Conservation (phyloP, 2,329 filamentous ascomycete species). For the Claviceps maximensis region DNA sequence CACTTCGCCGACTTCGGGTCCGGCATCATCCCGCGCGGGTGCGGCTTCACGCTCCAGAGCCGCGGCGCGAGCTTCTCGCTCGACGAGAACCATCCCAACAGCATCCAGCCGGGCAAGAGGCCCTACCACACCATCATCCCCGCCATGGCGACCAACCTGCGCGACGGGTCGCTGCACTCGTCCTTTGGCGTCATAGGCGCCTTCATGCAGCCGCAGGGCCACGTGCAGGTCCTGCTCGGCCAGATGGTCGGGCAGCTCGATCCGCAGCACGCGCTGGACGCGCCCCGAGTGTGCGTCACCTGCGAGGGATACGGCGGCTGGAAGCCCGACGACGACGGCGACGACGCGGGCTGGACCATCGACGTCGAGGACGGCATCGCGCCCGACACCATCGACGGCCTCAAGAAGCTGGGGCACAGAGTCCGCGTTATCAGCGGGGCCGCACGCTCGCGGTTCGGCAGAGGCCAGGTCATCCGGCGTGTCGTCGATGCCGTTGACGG, state of each 20-base stretch:
- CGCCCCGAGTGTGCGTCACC: slow-evolving; percentile 80
- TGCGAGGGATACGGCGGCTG: slow-evolving; percentile 38
- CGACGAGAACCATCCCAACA: slow-evolving; percentile 59
- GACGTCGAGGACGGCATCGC: slow-evolving; percentile 75
- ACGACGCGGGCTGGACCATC: slow-evolving; percentile 50
- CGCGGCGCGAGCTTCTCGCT: slow-evolving; percentile 80
- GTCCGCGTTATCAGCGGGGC: slow-evolving; percentile 55
- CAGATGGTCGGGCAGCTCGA: slow-evolving; percentile 71
- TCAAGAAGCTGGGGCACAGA: slow-evolving; percentile 59
- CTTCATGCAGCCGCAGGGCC: slow-evolving; percentile 96
- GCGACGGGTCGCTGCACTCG: slow-evolving; percentile 62
- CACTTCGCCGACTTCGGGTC: slow-evolving; percentile 88
- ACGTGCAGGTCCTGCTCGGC: slow-evolving; percentile 84
- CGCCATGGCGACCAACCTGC: slow-evolving; percentile 67
- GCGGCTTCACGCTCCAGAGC: slow-evolving; percentile 91
- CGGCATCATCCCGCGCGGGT: slow-evolving; percentile 68
- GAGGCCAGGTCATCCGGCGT: slow-evolving; percentile 74
- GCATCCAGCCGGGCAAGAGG: slow-evolving; percentile 65
- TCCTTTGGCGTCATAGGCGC: slow-evolving; percentile 97
- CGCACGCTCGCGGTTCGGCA: slow-evolving; percentile 59
- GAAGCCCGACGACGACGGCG: slow-evolving; percentile 45
- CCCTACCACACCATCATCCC: slow-evolving; percentile 99
- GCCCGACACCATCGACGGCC: slow-evolving; percentile 49
- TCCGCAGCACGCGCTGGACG: slow-evolving; percentile 80
- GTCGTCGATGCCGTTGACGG: slow-evolving; percentile 58